These are phyloP conservation scores for Tricholomella constricta DNA, from an alignment of 768 basidiomycete genomes.

Conservation along the genomic window DNA sequence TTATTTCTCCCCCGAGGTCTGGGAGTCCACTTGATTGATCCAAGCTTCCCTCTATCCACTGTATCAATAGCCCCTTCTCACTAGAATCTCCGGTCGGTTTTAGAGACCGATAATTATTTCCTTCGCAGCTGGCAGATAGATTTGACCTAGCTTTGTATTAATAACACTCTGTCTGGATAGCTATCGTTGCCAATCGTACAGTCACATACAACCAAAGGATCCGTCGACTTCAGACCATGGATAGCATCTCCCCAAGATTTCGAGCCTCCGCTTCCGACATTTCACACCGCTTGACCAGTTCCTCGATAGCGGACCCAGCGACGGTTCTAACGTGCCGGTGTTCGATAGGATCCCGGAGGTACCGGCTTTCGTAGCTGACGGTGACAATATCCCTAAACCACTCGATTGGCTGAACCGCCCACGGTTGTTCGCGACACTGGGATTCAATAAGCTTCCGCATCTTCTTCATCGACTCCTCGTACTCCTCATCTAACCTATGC, in stretches of 20 bases:
- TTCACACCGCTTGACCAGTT: slow-evolving; percentile 14
- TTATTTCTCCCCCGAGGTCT: slow-evolving; percentile 35
- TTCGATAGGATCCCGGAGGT: slow-evolving; percentile 7
- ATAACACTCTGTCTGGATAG: background rate
- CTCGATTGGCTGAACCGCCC: slow-evolving; percentile 12
- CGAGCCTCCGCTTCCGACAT: slow-evolving; percentile 18
- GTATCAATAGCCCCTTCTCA: background rate
- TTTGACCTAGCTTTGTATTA: background rate
- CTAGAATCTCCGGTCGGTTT: too few relatives aligned
- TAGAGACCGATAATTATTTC: background rate
- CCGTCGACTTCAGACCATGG: background rate
- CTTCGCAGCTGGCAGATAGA: background rate
- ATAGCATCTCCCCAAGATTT: slow-evolving; percentile 3
- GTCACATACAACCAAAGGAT: too few relatives aligned
- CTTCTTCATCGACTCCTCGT: slow-evolving; percentile 31
- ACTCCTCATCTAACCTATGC: slow-evolving; percentile 25
- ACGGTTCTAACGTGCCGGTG: slow-evolving; percentile 7
- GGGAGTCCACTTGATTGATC: slow-evolving; percentile 13
- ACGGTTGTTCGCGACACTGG: slow-evolving; percentile 10
- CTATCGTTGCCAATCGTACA: too few relatives aligned
- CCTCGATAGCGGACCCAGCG: slow-evolving; percentile 4
- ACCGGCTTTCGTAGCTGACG: slow-evolving; percentile 11
- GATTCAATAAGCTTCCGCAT: slow-evolving; percentile 20
- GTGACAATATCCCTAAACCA: slow-evolving; percentile 18
- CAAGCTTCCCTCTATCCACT: background rate